These are phyloP conservation scores for Fomes fomentarius DNA, from an alignment of 1,284 basidiomycete species.

Conservation along the genomic window DNA sequence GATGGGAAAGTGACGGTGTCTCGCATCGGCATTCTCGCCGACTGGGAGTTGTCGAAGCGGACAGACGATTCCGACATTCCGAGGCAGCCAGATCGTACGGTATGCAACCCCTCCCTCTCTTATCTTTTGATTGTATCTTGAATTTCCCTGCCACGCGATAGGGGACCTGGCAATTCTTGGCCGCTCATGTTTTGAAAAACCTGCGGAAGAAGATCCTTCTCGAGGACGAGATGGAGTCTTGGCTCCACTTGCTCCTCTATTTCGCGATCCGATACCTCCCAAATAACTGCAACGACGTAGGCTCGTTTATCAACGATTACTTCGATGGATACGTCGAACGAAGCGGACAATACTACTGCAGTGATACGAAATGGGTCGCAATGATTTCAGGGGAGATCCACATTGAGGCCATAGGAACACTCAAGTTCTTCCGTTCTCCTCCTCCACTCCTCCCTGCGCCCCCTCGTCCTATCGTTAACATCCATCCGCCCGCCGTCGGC, in stretches of 20 bases:
- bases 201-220: background rate
- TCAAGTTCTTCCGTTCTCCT: no score
- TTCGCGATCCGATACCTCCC: constrained; percentile 11
- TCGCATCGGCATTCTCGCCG: constrained; percentile 4
- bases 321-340: constrained; percentile 11
- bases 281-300: constrained; percentile 8
- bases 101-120: background rate
- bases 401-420: no score
- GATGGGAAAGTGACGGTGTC: background rate
- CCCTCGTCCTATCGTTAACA: no score
- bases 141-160: background rate
- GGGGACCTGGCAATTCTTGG: constrained; percentile 23
- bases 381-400: no score
- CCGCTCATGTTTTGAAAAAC: background rate
- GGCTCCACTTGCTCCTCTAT: constrained; percentile 16
- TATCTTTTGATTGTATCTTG: background rate
- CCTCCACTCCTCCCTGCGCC: no score
- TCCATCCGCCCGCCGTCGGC: no score
- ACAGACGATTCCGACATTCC: background rate
- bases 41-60: constrained; percentile 19
- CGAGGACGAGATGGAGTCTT: constrained; percentile 18
- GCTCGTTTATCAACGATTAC: constrained; percentile 8
- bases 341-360: no score
- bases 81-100: constrained; percentile 11
- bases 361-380: no score